Base-by-base conservation (phyloP, 306 rosid species). In the Trifolium pratense region DNA sequence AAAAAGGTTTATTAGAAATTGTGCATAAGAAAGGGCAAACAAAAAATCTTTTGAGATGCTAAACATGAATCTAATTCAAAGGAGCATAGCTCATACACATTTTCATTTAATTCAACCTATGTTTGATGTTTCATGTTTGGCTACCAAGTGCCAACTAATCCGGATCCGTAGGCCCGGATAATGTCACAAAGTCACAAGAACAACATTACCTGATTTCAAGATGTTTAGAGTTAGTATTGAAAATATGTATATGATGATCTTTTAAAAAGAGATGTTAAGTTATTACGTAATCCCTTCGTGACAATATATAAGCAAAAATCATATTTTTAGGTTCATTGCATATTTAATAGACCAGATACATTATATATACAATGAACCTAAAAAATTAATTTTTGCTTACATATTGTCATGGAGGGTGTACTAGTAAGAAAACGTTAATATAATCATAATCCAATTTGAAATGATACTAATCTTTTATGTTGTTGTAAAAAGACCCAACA, bases 401-500 rank as follows among this genome's bases (percentile, higher is more conserved):
- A n/a, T n/a, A n/a, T n/a, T n/a, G n/a, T n/a, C n/a, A n/a, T n/a
- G n/a, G n/a, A n/a, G n/a, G n/a, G n/a, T 20, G 7, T 62, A 8
- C 23, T 3, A 4, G 49, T 18, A 13, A 32, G 49, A 3, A 48
- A 49, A 62, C 71, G 36, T 49, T 53, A 34, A 17, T 36, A 23
- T 62, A 40, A 39, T 52, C 20, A 64, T 25, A 26, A 59, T 3
- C 48, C 29, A 9, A 21, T 34, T 74, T 74, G 71, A 74, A 40
- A 80, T 29, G 77, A 23, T 53, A 62, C 12, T 51, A 10, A 69
- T 62, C 17, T 16, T 66, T 57, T 70, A 31, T 66, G 65, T 31
- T 71, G 77, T 55, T 53, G 76, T 20, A 53, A 32, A 71, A 71
- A 61, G 52, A 63, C 31, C 14, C 10, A 45, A 39, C 67, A 78